phyloP scores from a whole-genome alignment of 2,329 filamentous ascomycete genomes.

The Coniochaeta pulveracea region DNA sequence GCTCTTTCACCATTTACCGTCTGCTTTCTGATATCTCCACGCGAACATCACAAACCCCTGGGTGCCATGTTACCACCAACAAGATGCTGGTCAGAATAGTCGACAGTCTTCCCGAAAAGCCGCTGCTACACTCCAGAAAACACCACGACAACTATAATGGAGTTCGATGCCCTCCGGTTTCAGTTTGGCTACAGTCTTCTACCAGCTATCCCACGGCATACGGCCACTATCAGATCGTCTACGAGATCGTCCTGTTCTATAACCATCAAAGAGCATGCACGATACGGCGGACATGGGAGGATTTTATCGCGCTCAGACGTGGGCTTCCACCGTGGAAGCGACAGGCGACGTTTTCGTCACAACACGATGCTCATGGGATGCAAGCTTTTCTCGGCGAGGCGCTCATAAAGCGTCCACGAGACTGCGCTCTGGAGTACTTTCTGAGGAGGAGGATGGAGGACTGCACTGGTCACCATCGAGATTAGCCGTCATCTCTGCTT shows the following conservation, averaged over 20 bases:
- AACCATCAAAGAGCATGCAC: slow-evolving; percentile 19
- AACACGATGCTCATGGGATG: slow-evolving; percentile 9
- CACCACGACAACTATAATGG: slow-evolving; percentile 20
- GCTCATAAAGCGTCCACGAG: slow-evolving; percentile 7
- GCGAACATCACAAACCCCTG: neutral
- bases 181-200: slow-evolving; percentile 12
- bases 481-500: no score
- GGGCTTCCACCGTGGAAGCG: slow-evolving; percentile 4
- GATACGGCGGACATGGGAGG: slow-evolving; percentile 16
- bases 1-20: neutral
- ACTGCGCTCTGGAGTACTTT: slow-evolving; percentile 15
- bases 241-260: slow-evolving; percentile 18
- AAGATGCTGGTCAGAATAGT: neutral
- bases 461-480: slow-evolving; percentile 9
- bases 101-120: no score
- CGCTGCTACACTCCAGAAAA: slow-evolving; percentile 18
- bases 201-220: slow-evolving; percentile 4
- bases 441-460: slow-evolving; percentile 17
- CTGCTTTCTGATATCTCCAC: neutral
- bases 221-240: slow-evolving; percentile 7
- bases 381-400: slow-evolving; percentile 11
- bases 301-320: slow-evolving; percentile 13
- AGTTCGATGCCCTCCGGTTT: slow-evolving; percentile 11
- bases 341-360: slow-evolving; percentile 5
- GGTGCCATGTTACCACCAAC: neutral